phyloP scores from a whole-genome alignment of 2,329 filamentous ascomycete genomes.

The Neobulgaria alba region DNA sequence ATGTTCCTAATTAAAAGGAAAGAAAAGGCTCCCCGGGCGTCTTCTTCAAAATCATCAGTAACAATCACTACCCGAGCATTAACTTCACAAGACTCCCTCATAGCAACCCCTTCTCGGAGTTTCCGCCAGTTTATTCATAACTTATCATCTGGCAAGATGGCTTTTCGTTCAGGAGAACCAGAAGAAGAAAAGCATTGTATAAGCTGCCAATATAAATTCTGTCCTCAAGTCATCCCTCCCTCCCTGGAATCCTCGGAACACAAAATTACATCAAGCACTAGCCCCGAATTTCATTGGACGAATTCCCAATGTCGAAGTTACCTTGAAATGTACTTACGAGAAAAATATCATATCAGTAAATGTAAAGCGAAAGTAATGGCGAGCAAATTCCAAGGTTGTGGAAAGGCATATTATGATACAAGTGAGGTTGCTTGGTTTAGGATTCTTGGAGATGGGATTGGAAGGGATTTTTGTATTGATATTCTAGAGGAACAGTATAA shows the following conservation, averaged over 20 bases:
- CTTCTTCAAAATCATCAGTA: background rate
- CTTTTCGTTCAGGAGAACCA: background rate
- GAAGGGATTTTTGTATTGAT: too few relatives aligned
- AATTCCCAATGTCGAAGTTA: background rate
- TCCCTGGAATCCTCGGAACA: background rate
- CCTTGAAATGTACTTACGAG: background rate
- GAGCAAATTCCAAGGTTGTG: background rate
- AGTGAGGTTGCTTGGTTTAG: background rate
- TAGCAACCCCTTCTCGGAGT: too few relatives aligned
- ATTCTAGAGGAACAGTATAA: too few relatives aligned
- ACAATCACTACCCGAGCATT: too few relatives aligned
- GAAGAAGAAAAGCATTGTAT: background rate
- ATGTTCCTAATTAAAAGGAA: too few relatives aligned
- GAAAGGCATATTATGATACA: background rate
- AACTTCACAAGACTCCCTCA: too few relatives aligned
- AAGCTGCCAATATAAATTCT: background rate
- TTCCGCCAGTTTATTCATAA: too few relatives aligned
- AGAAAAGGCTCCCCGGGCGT: background rate
- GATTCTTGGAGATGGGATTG: too few relatives aligned
- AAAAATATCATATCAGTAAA: background rate
- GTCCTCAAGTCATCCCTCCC: background rate
- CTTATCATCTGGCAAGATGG: background rate
- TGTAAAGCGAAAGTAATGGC: background rate
- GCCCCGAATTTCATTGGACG: background rate
- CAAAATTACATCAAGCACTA: background rate